Evolutionary conservation across 1,284 basidiomycete species (phyloP).

Genomic region (Ustanciosporium gigantosporum): DNA sequence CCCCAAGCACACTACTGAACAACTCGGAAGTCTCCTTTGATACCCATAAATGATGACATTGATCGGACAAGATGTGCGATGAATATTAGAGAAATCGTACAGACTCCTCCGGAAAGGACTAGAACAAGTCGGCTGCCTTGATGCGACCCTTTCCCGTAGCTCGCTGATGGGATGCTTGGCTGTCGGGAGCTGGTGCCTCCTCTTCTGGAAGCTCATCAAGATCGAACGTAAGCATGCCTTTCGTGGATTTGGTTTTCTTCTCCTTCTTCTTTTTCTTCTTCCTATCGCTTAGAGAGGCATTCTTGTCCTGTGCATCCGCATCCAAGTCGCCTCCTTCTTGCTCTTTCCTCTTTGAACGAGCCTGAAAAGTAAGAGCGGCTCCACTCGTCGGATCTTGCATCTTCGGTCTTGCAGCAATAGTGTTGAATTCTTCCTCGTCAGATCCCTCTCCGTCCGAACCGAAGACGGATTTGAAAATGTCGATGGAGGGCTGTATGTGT

Average conservation of each 20-base stretch:
- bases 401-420: conserved; percentile 1
- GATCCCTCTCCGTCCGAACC: conserved; percentile 73
- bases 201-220: conserved; percentile 52
- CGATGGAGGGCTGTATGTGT: conserved; percentile 82
- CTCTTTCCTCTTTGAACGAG: conserved; percentile 14
- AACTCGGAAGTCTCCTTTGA: too few relatives aligned
- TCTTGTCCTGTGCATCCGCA: conserved; percentile 85
- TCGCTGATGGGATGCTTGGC: not conserved
- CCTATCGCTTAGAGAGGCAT: too few relatives aligned
- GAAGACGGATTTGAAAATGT: conserved; percentile 80
- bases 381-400: conserved; percentile 16
- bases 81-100: too few relatives aligned
- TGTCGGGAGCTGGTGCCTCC: not conserved
- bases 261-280: conserved; percentile 28
- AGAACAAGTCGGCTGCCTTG: conserved; percentile 24
- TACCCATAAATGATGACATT: too few relatives aligned
- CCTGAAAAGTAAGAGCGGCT: conserved; percentile 10
- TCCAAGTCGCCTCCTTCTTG: conserved; percentile 63
- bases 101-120: too few relatives aligned
- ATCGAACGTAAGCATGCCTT: conserved; percentile 25
- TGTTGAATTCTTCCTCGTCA: conserved; percentile 74
- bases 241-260: conserved; percentile 1
- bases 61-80: too few relatives aligned
- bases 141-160: not conserved
- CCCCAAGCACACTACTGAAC: too few relatives aligned